Evolutionary conservation across 1,284 basidiomycete genomes (phyloP), one percentile per base, ranked within the genome.

Genomic region (Melampsora abietis-canadensis): DNA sequence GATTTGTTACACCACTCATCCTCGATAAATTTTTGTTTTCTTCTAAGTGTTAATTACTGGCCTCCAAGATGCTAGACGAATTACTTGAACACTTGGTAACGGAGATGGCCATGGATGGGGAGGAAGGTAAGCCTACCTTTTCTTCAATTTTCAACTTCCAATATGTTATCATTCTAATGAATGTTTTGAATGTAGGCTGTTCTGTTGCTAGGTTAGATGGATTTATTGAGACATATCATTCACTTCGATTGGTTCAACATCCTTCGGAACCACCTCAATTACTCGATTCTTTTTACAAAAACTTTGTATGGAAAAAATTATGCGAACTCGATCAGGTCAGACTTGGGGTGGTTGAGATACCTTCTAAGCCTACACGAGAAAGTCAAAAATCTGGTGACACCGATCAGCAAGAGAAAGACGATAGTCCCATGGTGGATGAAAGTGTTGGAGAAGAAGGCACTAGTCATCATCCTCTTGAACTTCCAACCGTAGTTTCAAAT

Each of bases 31-130:
- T 15, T 44, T 44, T 15, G 1, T 14, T 14, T 44, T 14, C 7
- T 44, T 44, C 12, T n/a, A n/a, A n/a, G n/a, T n/a, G n/a, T n/a
- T 15, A 15, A 44, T 44, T 12, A 15, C 4, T 4, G 15, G 40
- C 7, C 14, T 15, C 14, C 19, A 73, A 15, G 30, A 74, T 74
- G 72, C 46, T 74, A 27, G 72, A 74, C 46, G 72, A 67, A 31
- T 30, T 74, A 54, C 27, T 74, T 47, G 62, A 61, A 19, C 44
- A 67, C 40, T 27, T 74, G 6, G 44, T 74, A 37, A 67, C 72
- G 6, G 72, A 74, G 47, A 74, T 74, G 72, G 72, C 72, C 40
- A 74, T 74, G 72, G 72, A 74, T 74, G 72, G 72, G 31, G 72
- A 74, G 21, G 72, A 74, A 74, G 72, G 72, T 61, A 66, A 21